Base-by-base conservation (phyloP, 345 rosid genomes). In the Stellera chamaejasme region DNA sequence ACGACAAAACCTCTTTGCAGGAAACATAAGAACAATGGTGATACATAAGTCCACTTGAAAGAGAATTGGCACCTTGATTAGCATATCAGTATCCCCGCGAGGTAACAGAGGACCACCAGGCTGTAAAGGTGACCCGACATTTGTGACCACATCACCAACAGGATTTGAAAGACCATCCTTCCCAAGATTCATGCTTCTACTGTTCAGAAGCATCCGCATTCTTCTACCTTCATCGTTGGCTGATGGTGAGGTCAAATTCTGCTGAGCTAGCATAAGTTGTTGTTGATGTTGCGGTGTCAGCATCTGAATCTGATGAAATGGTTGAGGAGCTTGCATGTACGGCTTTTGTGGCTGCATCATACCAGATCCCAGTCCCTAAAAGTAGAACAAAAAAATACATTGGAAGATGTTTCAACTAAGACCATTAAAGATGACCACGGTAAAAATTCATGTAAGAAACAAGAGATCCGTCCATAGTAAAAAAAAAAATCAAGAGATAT, bases 251-350 rank as follows among this genome's bases (percentile, higher is more conserved):
- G 80, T 55, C 67, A 73, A 59, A 49, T 64, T 75, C 57, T 75
- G 85, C 64, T 76, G 86, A 14, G 84, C 78, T 69, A 73, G 77
- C 66, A 80, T 56, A 50, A 65, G 61, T 48, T 77, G 88, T 47
- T 79, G 88, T 48, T 77, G 87, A 32, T 32, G 39, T 32, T 32
- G 39, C 7, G 39, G 39, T 32, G 39, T 32, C 39, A 32, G 7
- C 25, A 72, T 53, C 66, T 79, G 86, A 55, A 67, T 58, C 63
- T 74, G 75, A 61, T 45, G 66, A 46, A 76, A 68, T 52, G 78
- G 65, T 61, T 76, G 80, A 49, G 83, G 58, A 43, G 81, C 52
- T 51, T 69, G 83, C 72, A 78, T 65, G 66, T 63, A 32, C 32
- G 79, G 61, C 58, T 80, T 78, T 62, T 60, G 83, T 43, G 59